A percentile compares a stretch with the other conserved stretches of the same genome.
Evolutionary conservation across 306 rosid species (phyloP).

Genomic region (Acacia crassicarpa): DNA sequence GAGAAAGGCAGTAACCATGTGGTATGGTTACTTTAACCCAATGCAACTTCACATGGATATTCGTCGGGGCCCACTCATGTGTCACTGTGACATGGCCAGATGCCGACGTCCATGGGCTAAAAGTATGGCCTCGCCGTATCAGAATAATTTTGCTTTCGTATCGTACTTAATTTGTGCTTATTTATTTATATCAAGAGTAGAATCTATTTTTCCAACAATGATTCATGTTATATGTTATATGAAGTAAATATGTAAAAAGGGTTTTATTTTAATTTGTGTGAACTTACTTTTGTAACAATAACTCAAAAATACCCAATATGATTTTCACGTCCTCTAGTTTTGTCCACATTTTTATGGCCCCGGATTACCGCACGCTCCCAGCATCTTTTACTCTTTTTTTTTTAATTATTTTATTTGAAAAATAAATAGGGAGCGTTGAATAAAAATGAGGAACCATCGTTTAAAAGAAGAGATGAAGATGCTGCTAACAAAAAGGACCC

Average conservation of each 20-base stretch:
- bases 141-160: neutral
- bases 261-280: no score
- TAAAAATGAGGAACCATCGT: neutral
- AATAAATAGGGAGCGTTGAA: neutral
- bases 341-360: neutral
- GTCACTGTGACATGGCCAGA: neutral
- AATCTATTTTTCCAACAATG: no score
- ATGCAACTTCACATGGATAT: neutral
- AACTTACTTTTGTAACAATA: fast-evolving
- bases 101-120: neutral
- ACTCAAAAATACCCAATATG: no score
- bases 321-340: neutral
- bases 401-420: neutral
- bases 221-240: no score
- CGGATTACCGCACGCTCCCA: neutral
- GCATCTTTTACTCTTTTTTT: neutral
- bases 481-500: neutral
- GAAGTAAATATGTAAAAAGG: no score
- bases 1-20: neutral
- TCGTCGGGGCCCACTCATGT: neutral
- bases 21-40: neutral
- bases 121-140: neutral
- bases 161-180: neutral
- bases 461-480: neutral
- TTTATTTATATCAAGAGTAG: no score